Percentiles rank a stretch among this genome's conserved stretches.
Conservation (phyloP, 768 basidiomycete genomes). For the Serendipita sp. region DNA sequence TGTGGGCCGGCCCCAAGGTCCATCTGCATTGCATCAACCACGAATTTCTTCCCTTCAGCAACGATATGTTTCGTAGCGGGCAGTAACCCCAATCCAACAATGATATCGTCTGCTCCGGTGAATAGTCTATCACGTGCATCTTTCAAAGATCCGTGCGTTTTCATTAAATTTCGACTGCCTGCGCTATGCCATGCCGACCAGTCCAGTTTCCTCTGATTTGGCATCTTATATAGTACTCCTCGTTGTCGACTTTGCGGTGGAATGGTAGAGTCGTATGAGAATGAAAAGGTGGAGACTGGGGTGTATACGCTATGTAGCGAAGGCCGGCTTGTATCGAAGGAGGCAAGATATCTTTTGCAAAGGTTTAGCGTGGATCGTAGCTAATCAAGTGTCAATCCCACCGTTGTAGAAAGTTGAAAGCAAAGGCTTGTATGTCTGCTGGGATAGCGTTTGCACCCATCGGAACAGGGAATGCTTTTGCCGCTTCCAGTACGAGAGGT, state of each 20-base stretch:
- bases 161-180: conserved; percentile 61
- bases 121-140: conserved; percentile 35
- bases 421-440: conserved; percentile 46
- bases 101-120: conserved; percentile 48
- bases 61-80: conserved; percentile 79
- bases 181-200: conserved; percentile 58
- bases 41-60: conserved; percentile 63
- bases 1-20: conserved; percentile 23
- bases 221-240: conserved; percentile 27
- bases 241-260: conserved; percentile 30
- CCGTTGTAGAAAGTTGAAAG: conserved; percentile 27
- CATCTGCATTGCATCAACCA: conserved; percentile 73
- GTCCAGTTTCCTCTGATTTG: conserved; percentile 68
- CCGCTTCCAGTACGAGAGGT: conserved; percentile 28
- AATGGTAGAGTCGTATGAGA: conserved; percentile 69
- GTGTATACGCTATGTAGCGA: conserved; percentile 61
- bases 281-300: conserved; percentile 80
- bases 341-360: conserved; percentile 54
- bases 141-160: conserved; percentile 1
- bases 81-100: conserved; percentile 43
- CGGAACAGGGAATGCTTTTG: conserved; percentile 63
- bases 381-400: background rate
- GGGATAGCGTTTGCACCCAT: conserved; percentile 31
- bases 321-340: conserved; percentile 64
- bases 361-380: background rate